Base-by-base conservation (phyloP, 2,329 filamentous ascomycete species). In the Sarocladium oryzae region DNA sequence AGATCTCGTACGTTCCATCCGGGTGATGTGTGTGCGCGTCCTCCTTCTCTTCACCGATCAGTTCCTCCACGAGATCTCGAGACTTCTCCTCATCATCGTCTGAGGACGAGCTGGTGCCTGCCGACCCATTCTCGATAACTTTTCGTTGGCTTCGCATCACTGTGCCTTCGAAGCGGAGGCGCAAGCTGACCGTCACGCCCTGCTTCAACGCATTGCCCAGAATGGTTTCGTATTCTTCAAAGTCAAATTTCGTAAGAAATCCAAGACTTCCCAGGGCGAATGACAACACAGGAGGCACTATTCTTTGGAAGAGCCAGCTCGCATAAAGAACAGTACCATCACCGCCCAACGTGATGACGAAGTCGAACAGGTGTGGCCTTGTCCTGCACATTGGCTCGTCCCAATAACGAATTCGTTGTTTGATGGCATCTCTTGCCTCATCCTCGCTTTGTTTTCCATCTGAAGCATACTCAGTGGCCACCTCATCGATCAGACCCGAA, bases 281-380 rank as follows among this genome's bases (percentile, higher is more conserved):
- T 55, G 89, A 92, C 55, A 99, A 74, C 1, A 96, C 89, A 0
- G 93, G 93, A 5, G 93, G 93, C 0, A 97, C 92, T 43, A 97
- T 87, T 37, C 88, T 83, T 70, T 99, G 93, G 66, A 99, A 99
- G 1, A 99, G 76, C 91, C 92, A 97, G 63, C 89, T 95, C 3
- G 92, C 88, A 63, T 96, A 97, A 10, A 99, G 74, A 6, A 99
- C 92, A 0, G 93, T 99, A n/a, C 93, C 93, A 64, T 99, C 93
- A 11, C 93, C 93, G 46, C 90, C 91, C 2, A 96, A 78, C 0
- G 92, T 95, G 43, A 99, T 82, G 49, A 95, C 85, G 62, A 99
- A 95, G 68, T 99, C 93, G 63, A 97, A 96, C 0, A 82, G 86
- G 60, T 96, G 89, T 3, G 92, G 92, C 53, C 84, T 79, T 36